Base-by-base conservation (phyloP, 2,329 filamentous ascomycete genomes). In the Botryosphaeria agaves region DNA sequence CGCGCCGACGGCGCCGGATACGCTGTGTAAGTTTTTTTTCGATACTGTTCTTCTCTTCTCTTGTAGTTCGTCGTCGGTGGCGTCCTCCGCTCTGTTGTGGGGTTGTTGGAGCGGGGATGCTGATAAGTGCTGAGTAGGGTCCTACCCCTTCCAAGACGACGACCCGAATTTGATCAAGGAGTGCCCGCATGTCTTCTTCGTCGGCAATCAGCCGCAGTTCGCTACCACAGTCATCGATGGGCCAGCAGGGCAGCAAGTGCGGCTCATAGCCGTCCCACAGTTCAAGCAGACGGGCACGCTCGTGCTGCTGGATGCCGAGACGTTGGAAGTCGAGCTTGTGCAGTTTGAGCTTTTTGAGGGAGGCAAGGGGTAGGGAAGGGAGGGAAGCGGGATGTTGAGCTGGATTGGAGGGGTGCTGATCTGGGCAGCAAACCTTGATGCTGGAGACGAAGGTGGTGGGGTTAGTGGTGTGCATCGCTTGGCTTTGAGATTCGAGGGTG, bases 1-100 rank as follows among this genome's bases (percentile, higher is more conserved):
- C 40, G 89, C 89, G 4, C 89, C 89, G 2, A 98, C 89, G 0
- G 89, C 89, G 2, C 89, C 91, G 0, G 91, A 98, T 53, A 98
- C 91, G 0, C 51, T 98, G 26, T 93, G 84, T 87, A 64, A 63
- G 79, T 61, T 33, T 16, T 21, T 26, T n/a, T 8, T 14, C 16
- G 17, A 26, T n/a, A n/a, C n/a, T n/a, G n/a, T n/a, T n/a, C n/a
- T n/a, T n/a, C n/a, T n/a, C n/a, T n/a, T n/a, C n/a, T n/a, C n/a
- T n/a, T n/a, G n/a, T n/a, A n/a, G n/a, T n/a, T n/a, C n/a, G n/a
- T n/a, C n/a, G n/a, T n/a, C n/a, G 19, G 11, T 21, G 19, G 19
- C 19, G 19, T 27, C n/a, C n/a, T 7, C 17, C 11, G 20, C 24
- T 3, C 8, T 32, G 7, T 18, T 19, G 5, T 12, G 28, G 14